Base-by-base conservation (phyloP, 345 rosid species). In the Salix exigua region DNA sequence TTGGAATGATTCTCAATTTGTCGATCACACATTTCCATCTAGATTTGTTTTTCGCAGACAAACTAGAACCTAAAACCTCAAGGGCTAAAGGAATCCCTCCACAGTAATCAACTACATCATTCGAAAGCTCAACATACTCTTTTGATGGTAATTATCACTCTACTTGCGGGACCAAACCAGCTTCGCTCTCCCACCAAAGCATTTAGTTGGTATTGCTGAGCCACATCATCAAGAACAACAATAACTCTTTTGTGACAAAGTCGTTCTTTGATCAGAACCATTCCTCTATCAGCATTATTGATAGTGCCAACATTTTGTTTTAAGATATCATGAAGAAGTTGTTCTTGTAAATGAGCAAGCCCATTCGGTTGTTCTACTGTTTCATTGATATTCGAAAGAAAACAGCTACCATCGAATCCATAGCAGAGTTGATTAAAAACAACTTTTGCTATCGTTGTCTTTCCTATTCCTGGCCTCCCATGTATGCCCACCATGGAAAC, bases 61-160 rank as follows among this genome's bases (percentile, higher is more conserved):
- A 42, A 51, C 37, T 67, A 19, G 72, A 66, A 30, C 78, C 78
- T 37, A 76, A 62, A 38, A 76, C 68, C 42, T 67, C 19, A 21
- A 75, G 53, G 23, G 79, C 73, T n/a, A 76, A 30, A 0, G 79
- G 79, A 58, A 76, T 67, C 5, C 79, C 79, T 10, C 37, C 21
- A 42, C 68, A 58, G n/a, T 50, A 33, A 10, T 58, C 5, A 2
- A 76, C n/a, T 0, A 71, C 79, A 18, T 12, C 70, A 25, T 23
- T 18, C 6, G 60, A 68, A 38, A 35, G 17, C 58, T 68, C 19
- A 23, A 38, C 17, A 69, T 17, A 38, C 44, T 14, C 68, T 37
- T 60, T 28, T 23, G 7, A 3, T 6, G 61, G 73, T 68, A 28
- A 4, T 44, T 38, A 6, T 76, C 58, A 40, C 37, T 35, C 35